phyloP scores from a whole-genome alignment of 768 basidiomycete genomes.

The Pleurotus ostreatus region DNA sequence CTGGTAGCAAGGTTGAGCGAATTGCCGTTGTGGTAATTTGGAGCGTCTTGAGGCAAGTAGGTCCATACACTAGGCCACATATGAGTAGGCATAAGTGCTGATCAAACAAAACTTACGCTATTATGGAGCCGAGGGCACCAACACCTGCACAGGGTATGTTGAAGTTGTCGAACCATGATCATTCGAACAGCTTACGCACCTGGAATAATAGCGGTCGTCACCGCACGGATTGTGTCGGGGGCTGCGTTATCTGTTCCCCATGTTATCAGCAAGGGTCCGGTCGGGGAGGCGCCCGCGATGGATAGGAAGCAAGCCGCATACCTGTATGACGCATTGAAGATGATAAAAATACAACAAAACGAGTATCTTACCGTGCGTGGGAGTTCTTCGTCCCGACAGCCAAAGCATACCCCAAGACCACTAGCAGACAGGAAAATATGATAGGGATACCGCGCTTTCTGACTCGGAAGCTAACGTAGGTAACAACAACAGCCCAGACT shows the following conservation, averaged over 20 bases:
- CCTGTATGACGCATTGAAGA: slow-evolving; percentile 15
- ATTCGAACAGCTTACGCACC: slow-evolving; percentile 16
- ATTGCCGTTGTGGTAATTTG: slow-evolving; percentile 45
- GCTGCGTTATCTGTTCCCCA: slow-evolving; percentile 49
- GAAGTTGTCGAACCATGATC: background rate
- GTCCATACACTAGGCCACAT: slow-evolving; percentile 36
- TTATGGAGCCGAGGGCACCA: slow-evolving; percentile 40
- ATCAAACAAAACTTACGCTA: slow-evolving; percentile 29
- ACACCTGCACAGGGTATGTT: slow-evolving; percentile 22
- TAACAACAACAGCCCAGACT: slow-evolving; percentile 32
- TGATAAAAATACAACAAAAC: background rate
- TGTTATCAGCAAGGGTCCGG: slow-evolving; percentile 37
- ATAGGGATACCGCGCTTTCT: slow-evolving; percentile 32
- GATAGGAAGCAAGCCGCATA: slow-evolving; percentile 46
- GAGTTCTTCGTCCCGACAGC: slow-evolving; percentile 36
- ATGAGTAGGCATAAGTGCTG: background rate
- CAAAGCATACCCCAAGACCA: slow-evolving; percentile 41
- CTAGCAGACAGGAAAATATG: slow-evolving; percentile 29
- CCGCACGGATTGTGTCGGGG: slow-evolving; percentile 44
- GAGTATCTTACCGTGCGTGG: slow-evolving; percentile 25
- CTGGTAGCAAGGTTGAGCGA: slow-evolving; percentile 38
- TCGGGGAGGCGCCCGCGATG: slow-evolving; percentile 32
- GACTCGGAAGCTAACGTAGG: slow-evolving; percentile 33
- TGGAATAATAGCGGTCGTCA: slow-evolving; percentile 39
- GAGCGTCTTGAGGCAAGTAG: slow-evolving; percentile 41